Percentiles rank a stretch among this genome's conserved stretches.
These are phyloP conservation scores for Paecilomyces niveus DNA, from an alignment of 2,329 filamentous ascomycete genomes.

Conservation along the genomic window DNA sequence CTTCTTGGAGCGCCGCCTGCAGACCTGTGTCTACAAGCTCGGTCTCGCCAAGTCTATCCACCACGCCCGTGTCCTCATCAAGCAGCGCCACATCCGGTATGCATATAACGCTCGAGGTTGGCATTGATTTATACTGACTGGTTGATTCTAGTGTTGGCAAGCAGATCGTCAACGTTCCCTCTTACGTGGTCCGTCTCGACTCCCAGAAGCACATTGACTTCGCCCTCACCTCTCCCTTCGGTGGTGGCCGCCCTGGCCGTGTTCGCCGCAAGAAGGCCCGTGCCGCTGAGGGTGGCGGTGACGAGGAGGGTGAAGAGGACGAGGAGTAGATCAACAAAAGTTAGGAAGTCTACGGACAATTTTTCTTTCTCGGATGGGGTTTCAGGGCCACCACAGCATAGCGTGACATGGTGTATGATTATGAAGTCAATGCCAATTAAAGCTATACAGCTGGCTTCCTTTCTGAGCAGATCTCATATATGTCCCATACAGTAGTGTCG, in stretches of 20 bases:
- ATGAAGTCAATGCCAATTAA: slow-evolving; percentile 29
- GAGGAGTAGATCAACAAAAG: slow-evolving; percentile 56
- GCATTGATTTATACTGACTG: slow-evolving; percentile 4
- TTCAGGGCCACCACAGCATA: slow-evolving; percentile 32
- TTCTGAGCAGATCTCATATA: slow-evolving; percentile 17
- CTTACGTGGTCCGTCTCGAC: slow-evolving; percentile 99
- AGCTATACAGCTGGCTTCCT: slow-evolving; percentile 29
- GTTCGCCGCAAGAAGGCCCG: slow-evolving; percentile 99
- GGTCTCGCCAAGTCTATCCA: slow-evolving; percentile 99
- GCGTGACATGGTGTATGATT: slow-evolving; percentile 34
- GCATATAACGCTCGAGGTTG: slow-evolving; percentile 9
- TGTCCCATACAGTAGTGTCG: neutral
- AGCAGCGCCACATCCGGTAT: slow-evolving; percentile 93
- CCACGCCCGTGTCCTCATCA: slow-evolving; percentile 99
- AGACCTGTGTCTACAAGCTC: slow-evolving; percentile 99
- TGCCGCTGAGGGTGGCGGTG: slow-evolving; percentile 68
- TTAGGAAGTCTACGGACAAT: slow-evolving; percentile 27
- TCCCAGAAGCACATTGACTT: slow-evolving; percentile 99
- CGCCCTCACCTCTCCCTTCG: slow-evolving; percentile 92
- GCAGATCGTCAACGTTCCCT: slow-evolving; percentile 99
- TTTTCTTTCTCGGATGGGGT: slow-evolving; percentile 29
- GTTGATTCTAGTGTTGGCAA: slow-evolving; percentile 69
- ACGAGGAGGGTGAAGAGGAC: slow-evolving; percentile 64
- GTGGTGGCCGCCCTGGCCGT: slow-evolving; percentile 93
- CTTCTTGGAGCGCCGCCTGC: slow-evolving; percentile 99